phyloP scores from a whole-genome alignment of 2,329 filamentous ascomycete species.

The Neobulgaria alba region DNA sequence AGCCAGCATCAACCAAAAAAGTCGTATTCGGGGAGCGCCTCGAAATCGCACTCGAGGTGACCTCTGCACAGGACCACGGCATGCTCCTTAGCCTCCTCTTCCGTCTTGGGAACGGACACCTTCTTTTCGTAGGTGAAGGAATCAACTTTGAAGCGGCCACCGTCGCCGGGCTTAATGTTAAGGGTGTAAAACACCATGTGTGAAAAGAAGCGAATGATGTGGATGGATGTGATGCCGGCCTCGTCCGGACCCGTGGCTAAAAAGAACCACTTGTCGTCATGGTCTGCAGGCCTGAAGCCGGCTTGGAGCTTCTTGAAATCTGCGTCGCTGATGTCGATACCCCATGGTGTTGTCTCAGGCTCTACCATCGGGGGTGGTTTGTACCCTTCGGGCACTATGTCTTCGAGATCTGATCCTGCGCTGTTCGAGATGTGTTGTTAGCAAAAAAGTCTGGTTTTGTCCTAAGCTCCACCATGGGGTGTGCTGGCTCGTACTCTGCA shows the following conservation, averaged over 20 bases:
- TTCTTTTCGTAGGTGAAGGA: slow-evolving; percentile 4
- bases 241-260: slow-evolving; percentile 1
- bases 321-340: slow-evolving; percentile 6
- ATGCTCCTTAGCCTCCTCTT: slow-evolving; percentile 1
- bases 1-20: not conserved
- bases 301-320: slow-evolving; percentile 7
- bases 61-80: slow-evolving; percentile 1
- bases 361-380: slow-evolving; percentile 1
- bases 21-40: slow-evolving; percentile 2
- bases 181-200: not conserved
- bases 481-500: not conserved
- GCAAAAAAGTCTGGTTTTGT: not conserved
- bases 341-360: slow-evolving; percentile 3
- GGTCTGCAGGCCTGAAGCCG: slow-evolving; percentile 1
- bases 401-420: not conserved
- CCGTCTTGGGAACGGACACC: not conserved
- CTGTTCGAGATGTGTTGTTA: slow-evolving; percentile 1
- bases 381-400: not conserved
- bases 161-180: slow-evolving; percentile 2
- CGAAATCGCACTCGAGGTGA: slow-evolving; percentile 3
- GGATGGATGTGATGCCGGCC: slow-evolving; percentile 3
- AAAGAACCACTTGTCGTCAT: slow-evolving; percentile 2
- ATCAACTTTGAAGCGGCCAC: not conserved
- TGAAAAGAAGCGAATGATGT: slow-evolving; percentile 1
- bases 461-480: not conserved